phyloP scores from a whole-genome alignment of 176 grass and related monocot species.

The Calamus simplicifolius region DNA sequence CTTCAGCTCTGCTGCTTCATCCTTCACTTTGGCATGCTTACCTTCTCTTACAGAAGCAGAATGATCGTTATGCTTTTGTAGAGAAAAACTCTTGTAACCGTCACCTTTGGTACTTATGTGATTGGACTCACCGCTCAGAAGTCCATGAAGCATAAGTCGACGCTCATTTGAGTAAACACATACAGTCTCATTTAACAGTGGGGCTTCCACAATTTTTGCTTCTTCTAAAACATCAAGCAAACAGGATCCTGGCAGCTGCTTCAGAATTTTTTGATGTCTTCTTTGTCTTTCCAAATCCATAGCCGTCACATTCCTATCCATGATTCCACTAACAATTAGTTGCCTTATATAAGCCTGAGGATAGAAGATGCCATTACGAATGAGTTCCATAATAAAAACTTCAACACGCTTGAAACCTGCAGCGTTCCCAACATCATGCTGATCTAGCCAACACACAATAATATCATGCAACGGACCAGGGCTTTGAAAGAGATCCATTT shows the following conservation, averaged over 20 bases:
- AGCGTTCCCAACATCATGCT: constrained; percentile 69
- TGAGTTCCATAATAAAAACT: constrained; percentile 72
- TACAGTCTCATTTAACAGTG: constrained; percentile 50
- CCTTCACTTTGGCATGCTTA: constrained; percentile 42
- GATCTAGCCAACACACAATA: constrained; percentile 96
- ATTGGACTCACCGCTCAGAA: constrained; percentile 40
- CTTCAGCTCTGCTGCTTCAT: constrained; percentile 64
- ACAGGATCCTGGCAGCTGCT: constrained; percentile 72
- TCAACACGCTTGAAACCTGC: constrained; percentile 68
- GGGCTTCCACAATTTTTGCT: constrained; percentile 39
- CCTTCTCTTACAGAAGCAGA: constrained; percentile 32
- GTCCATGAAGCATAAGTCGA: constrained; percentile 67
- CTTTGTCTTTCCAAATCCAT: constrained; percentile 73
- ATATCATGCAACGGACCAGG: constrained; percentile 96
- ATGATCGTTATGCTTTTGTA: constrained; percentile 39
- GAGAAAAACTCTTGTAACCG: constrained; percentile 24
- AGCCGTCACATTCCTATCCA: constrained; percentile 51
- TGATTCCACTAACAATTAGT: constrained; percentile 89
- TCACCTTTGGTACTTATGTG: constrained; percentile 35
- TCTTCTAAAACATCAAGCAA: constrained; percentile 83
- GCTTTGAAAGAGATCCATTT: constrained; percentile 64
- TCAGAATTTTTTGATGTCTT: constrained; percentile 76
- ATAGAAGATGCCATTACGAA: constrained; percentile 77
- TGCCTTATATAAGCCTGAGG: constrained; percentile 96
- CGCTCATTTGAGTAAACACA: constrained; percentile 81